phyloP scores from a whole-genome alignment of 2,329 filamentous ascomycete species.

The Colletotrichum sp. region DNA sequence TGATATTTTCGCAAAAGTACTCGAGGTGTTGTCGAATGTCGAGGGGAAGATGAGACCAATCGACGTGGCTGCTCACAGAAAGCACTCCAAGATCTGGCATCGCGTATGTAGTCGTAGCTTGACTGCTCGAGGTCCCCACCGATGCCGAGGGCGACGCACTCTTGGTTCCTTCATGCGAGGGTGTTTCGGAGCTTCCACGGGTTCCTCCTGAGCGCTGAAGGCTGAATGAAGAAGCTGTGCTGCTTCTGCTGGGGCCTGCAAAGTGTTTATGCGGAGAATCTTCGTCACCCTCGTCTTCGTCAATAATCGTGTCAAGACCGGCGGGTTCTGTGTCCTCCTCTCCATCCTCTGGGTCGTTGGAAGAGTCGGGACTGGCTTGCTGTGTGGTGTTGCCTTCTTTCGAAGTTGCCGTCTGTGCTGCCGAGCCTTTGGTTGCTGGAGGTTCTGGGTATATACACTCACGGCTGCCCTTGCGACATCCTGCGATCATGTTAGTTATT shows the following conservation, averaged over 20 bases:
- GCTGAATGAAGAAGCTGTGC: constrained; percentile 41
- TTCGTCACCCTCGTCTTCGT: constrained; percentile 54
- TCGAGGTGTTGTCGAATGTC: constrained; percentile 80
- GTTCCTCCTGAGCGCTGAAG: constrained; percentile 35
- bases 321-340: constrained; percentile 39
- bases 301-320: constrained; percentile 58
- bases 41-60: constrained; percentile 65
- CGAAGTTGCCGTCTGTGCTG: constrained; percentile 33
- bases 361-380: constrained; percentile 57
- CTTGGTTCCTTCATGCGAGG: constrained; percentile 55
- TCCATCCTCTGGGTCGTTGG: constrained; percentile 57
- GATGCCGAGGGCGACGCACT: constrained; percentile 60
- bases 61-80: constrained; percentile 29
- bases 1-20: constrained; percentile 80
- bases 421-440: constrained; percentile 47
- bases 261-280: constrained; percentile 18
- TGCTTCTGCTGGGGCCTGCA: constrained; percentile 36
- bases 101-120: constrained; percentile 31
- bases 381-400: constrained; percentile 43
- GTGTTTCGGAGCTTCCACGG: constrained; percentile 58
- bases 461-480: constrained; percentile 89
- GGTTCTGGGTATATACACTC: constrained; percentile 90
- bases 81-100: constrained; percentile 23
- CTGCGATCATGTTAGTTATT: constrained; percentile 46
- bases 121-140: constrained; percentile 43